Base-by-base conservation (phyloP, 2,329 filamentous ascomycete species). In the Phialophora macrospora region DNA sequence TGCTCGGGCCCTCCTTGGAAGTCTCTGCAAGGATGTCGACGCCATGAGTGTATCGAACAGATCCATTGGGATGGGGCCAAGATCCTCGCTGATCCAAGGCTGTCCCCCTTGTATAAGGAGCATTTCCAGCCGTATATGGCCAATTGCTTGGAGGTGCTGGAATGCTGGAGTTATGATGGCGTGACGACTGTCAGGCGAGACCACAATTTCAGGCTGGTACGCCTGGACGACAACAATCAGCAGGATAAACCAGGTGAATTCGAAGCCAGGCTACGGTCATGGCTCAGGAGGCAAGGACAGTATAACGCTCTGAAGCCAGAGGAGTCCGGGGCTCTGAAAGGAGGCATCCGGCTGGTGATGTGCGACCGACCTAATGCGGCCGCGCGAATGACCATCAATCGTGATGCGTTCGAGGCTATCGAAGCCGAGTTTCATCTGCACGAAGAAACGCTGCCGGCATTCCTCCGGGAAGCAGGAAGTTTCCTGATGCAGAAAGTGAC, bases 121-220 rank as follows among this genome's bases (percentile, higher is more conserved):
- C 38, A 44, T 44, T 44, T 44, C 38, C 14, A n/a, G 38, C 38
- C 17, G 17, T n/a, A 44, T 44, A n/a, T n/a, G 38, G 14, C 38
- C 17, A 44, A 44, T 44, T 44, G 38, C 17, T 5, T 44, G 38
- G 38, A 52, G 26, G n/a, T 28, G 12, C 22, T 52, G 20, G 48
- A 26, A 26, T 52, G 48, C 26, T 52, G 48, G 48, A 52, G 6
- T 24, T 26, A 52, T 22, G 48, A 52, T 12, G 48, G 48, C 22
- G 22, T 24, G 48, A 52, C 26, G 4, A n/a, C 26, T 17, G 48
- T 28, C 4, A 5, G 20, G 20, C 22, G 26, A 20, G 48, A 28
- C 22, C 20, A 52, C 2, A 52, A 52, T 26, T 52, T 24, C 22
- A 52, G 48, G 48, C 11, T 52, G 48, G 7, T 26, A 20, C 20